Evolutionary conservation across 768 basidiomycete genomes (phyloP).

Genomic region (Russula vinacea): DNA sequence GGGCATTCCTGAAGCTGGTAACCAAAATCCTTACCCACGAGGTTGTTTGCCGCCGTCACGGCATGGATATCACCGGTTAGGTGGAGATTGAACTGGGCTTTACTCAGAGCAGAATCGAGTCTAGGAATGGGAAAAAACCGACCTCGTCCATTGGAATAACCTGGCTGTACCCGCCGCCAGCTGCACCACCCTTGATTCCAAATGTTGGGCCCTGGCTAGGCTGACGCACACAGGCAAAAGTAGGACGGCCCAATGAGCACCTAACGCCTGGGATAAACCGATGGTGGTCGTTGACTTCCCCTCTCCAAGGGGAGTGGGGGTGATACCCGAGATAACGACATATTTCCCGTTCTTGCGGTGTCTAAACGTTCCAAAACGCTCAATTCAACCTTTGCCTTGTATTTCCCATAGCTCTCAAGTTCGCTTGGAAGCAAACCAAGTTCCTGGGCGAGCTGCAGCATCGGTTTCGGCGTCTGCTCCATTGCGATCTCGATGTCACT

Average conservation of each 20-base stretch:
- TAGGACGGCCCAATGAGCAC: conserved; percentile 88
- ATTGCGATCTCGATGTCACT: conserved; percentile 96
- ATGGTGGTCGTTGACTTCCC: conserved; percentile 99
- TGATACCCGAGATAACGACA: conserved; percentile 93
- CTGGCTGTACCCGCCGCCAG: conserved; percentile 97
- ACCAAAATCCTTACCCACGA: conserved; percentile 58
- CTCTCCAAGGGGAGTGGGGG: conserved; percentile 94
- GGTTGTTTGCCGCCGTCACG: conserved; percentile 94
- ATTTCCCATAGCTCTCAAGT: conserved; percentile 90
- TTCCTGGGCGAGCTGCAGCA: conserved; percentile 80
- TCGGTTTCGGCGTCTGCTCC: conserved; percentile 89
- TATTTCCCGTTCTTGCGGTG: conserved; percentile 94
- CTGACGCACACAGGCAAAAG: conserved; percentile 96
- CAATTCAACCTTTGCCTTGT: conserved; percentile 96
- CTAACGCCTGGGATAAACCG: conserved; percentile 93
- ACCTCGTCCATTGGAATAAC: conserved; percentile 99
- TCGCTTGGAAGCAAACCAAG: conserved; percentile 85
- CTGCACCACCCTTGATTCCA: conserved; percentile 98
- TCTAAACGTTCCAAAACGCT: conserved; percentile 78
- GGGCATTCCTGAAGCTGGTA: conserved; percentile 11
- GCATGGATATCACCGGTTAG: conserved; percentile 98
- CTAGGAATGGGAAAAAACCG: conserved; percentile 16
- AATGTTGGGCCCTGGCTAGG: conserved; percentile 99
- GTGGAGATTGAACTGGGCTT: conserved; percentile 82
- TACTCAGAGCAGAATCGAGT: conserved; percentile 8